Conservation (phyloP, 2,329 filamentous ascomycete species). For the Macroventuria anomochaeta region DNA sequence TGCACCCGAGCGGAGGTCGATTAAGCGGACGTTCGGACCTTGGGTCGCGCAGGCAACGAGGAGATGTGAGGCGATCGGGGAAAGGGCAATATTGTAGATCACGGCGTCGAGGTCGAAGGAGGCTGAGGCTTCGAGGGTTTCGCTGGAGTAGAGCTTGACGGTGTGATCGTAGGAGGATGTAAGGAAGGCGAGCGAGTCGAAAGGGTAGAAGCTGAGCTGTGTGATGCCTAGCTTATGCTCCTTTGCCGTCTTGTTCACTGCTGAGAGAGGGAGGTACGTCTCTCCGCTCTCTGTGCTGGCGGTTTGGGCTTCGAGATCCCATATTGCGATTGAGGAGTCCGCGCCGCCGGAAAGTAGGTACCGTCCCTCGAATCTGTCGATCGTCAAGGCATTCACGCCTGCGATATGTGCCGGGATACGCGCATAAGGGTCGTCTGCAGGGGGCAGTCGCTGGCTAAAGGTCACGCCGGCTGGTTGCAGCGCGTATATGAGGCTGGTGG, state of each 20-base stretch:
- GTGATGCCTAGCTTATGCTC: constrained; percentile 75
- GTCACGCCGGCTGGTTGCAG: constrained; percentile 72
- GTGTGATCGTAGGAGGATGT: constrained; percentile 80
- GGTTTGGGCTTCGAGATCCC: constrained; percentile 72
- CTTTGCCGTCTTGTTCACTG: constrained; percentile 38
- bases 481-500: constrained; percentile 69
- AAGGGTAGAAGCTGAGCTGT: constrained; percentile 78
- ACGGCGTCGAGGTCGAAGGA: constrained; percentile 72
- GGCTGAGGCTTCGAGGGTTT: constrained; percentile 65
- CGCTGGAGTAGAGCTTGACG: constrained; percentile 76
- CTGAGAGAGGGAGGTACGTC: constrained; percentile 35
- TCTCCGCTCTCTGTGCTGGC: constrained; percentile 23
- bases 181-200: constrained; percentile 76
- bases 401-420: constrained; percentile 71
- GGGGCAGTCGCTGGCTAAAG: constrained; percentile 69
- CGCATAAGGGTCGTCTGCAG: constrained; percentile 37
- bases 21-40: constrained; percentile 79
- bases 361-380: constrained; percentile 82
- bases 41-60: constrained; percentile 90
- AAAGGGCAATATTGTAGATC: constrained; percentile 79
- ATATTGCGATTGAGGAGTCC: constrained; percentile 82
- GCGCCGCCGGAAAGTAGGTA: constrained; percentile 84
- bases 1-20: constrained; percentile 84
- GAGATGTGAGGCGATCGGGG: constrained; percentile 73
- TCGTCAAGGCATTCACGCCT: constrained; percentile 78